Conservation (phyloP, 257 asterid genomes). For the Plantago major region DNA sequence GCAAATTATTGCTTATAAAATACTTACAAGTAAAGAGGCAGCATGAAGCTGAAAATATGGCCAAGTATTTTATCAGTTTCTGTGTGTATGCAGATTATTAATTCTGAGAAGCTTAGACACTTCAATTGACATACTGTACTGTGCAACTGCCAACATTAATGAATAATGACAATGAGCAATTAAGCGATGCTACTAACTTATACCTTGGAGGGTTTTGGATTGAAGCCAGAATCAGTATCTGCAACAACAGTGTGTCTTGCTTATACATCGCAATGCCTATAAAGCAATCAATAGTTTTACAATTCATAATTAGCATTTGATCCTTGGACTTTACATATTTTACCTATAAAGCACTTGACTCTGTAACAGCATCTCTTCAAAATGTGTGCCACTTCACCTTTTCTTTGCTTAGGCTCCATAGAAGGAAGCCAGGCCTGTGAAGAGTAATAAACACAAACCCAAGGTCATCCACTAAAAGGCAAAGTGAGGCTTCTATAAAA, state of each 20-base stretch:
- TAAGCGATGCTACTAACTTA: background rate
- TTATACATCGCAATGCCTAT: conserved; percentile 4
- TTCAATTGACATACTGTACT: too few relatives aligned
- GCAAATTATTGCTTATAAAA: too few relatives aligned
- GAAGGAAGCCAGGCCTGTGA: conserved; percentile 66
- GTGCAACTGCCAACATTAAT: background rate
- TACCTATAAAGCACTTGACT: conserved; percentile 80
- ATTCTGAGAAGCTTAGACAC: too few relatives aligned
- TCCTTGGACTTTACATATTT: too few relatives aligned
- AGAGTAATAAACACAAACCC: too few relatives aligned
- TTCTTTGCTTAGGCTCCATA: conserved; percentile 56
- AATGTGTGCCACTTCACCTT: conserved; percentile 36
- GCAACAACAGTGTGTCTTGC: conserved; percentile 27
- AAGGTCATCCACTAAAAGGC: background rate
- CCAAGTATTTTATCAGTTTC: too few relatives aligned
- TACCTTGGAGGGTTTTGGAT: conserved; percentile 78
- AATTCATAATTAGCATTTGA: too few relatives aligned
- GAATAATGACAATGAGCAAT: background rate
- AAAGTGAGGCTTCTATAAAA: too few relatives aligned
- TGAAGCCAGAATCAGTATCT: conserved; percentile 80
- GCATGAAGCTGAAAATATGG: too few relatives aligned
- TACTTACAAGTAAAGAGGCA: too few relatives aligned
- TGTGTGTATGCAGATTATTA: background rate
- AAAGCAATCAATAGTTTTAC: background rate
- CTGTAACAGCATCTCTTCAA: conserved; percentile 53